Percentiles rank a stretch among this genome's conserved stretches.
These are phyloP conservation scores for Macrolepiota dolichaula DNA, from an alignment of 768 basidiomycete genomes.

Conservation along the genomic window DNA sequence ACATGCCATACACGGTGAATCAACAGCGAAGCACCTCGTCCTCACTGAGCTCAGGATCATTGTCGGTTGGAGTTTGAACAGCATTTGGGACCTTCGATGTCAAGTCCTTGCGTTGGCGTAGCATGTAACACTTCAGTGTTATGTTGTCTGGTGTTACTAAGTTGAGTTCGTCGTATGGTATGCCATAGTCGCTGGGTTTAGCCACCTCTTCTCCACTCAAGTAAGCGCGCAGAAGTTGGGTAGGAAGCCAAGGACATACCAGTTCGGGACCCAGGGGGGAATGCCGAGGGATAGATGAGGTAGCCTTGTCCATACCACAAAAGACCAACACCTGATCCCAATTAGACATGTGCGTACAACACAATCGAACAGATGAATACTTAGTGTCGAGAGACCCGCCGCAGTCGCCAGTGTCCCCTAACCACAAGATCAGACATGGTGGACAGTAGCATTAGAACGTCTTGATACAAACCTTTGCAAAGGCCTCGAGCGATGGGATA, in stretches of 20 bases:
- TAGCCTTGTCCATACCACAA: constrained; percentile 86
- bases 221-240: not conserved
- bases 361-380: constrained; percentile 25
- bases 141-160: constrained; percentile 72
- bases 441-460: no score
- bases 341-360: constrained; percentile 7
- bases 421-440: not conserved
- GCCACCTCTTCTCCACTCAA: constrained; percentile 54
- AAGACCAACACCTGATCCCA: constrained; percentile 56
- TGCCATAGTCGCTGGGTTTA: constrained; percentile 60
- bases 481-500: constrained; percentile 43
- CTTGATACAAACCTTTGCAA: constrained; percentile 37
- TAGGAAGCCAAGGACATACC: constrained; percentile 35
- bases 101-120: constrained; percentile 58
- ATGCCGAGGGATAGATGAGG: constrained; percentile 87
- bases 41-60: constrained; percentile 40
- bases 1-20: not conserved
- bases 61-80: constrained; percentile 21
- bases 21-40: constrained; percentile 49
- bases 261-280: constrained; percentile 73
- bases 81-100: constrained; percentile 29
- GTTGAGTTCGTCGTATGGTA: constrained; percentile 74
- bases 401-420: constrained; percentile 56
- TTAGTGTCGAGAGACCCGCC: constrained; percentile 54
- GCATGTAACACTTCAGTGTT: constrained; percentile 72